Evolutionary conservation across 768 basidiomycete genomes (phyloP), one percentile per base, ranked within the genome.

Genomic region (Phlegmacium glaucopus): DNA sequence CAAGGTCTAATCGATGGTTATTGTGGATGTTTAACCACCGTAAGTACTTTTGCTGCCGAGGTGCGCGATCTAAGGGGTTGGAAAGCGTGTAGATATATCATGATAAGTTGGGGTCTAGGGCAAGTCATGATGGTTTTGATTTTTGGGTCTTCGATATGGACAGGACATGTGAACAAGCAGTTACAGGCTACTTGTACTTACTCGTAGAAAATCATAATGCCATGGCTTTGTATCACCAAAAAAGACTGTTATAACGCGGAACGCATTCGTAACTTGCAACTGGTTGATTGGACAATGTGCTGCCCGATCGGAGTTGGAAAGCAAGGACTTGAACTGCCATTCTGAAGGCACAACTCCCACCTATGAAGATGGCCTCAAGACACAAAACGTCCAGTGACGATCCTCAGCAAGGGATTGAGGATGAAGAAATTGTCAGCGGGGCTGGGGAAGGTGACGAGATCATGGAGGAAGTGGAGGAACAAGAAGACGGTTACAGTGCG

Each of bases 11-110:
- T 75, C 17, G 92, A 97, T 61, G 96, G 96, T 6, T 97, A 92
- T 61, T 97, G 94, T 61, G 96, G 94, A 9, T 94, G 92, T 68
- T 72, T 98, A 56, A 94, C 87, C 1, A 99, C 96, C 1, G 78
- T 99, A 56, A 92, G 89, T 64, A 98, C 94, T 13, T 95, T 98
- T 60, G 87, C 83, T 1, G 84, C 84, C 8, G 96, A 99, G 62
- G 62, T 90, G 16, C 67, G 72, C 28, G 77, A 78, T 35, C 68
- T 94, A 50, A 65, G 70, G 36, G 62, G 71, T 27, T 62, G 78
- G 64, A 80, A 77, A 58, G 81, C 83, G 25, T 81, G 76, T 69
- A 59, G 81, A 38, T 98, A 98, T 63, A 79, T 77, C 22, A 52
- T 75, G 2, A 59, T 80, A 36, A 94, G 90, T 59, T 87, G 87